Evolutionary conservation across 2,329 filamentous ascomycete genomes (phyloP), one percentile per base, ranked within the genome.

Genomic region (Periconia digitata): DNA sequence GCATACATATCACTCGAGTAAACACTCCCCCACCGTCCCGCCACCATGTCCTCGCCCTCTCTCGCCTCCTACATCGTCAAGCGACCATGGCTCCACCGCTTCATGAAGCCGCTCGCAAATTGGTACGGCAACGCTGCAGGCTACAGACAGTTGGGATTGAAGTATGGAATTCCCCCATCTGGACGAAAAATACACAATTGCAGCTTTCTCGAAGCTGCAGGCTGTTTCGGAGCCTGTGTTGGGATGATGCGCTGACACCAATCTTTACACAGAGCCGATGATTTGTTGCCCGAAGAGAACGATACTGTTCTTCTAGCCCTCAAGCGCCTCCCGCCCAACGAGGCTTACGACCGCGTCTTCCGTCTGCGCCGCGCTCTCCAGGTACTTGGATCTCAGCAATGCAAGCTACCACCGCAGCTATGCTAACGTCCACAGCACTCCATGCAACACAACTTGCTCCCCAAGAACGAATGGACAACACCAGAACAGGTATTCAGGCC

Each of bases 301-400:
- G 89, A 94, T 66, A 77, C 81, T 49, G 90, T 96, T 67, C 87
- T 94, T 75, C 83, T 86, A 64, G 94, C 94, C 56, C 83, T 99
- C 69, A 89, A 89, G 83, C 90, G 94, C 73, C 88, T 99, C 55
- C 84, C 89, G 49, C 83, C 90, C 67, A 90, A 95, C 81, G 90
- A 94, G 73, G 83, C 86, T 67, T 97, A 97, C 79, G 94, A 99
- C 80, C 92, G 94, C 74, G 85, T 97, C 73, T 99, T 91, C 86
- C 92, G 94, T 71, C 85, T 99, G 76, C 90, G 94, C 79, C 86
- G 94, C 77, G 92, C 94, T 67, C 86, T 95, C 77, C 94, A 99
- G 82, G 86, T 89, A 77, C 57, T 72, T 38, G 38, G 39, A 16
- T 47, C 38, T 24, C 12, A 7, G 13, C 10, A 6, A 34, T 40